Percentiles rank a stretch among this genome's conserved stretches.
Evolutionary conservation across 148 eudicot genomes (phyloP).

Genomic region (Mesembryanthemum crystallinum): DNA sequence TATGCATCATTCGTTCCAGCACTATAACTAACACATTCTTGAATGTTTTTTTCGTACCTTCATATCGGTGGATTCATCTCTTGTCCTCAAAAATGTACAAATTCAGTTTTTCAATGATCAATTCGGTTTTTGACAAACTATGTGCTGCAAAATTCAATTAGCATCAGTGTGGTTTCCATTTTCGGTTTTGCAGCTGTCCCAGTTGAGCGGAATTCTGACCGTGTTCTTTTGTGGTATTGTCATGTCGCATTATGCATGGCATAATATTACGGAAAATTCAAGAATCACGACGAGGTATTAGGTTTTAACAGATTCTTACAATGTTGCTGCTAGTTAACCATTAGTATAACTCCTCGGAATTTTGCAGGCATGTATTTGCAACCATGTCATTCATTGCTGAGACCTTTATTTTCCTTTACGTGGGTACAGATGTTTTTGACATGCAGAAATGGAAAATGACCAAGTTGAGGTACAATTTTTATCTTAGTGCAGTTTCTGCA

Average conservation of each 20-base stretch:
- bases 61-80: no score
- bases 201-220: constrained; percentile 83
- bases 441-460: constrained; percentile 87
- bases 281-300: constrained; percentile 83
- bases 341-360: not conserved
- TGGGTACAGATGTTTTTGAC: constrained; percentile 94
- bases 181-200: constrained; percentile 47
- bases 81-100: no score
- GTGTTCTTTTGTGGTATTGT: constrained; percentile 92
- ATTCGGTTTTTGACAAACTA: not conserved
- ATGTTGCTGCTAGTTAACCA: not conserved
- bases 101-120: no score
- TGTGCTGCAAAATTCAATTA: not conserved
- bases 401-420: constrained; percentile 88
- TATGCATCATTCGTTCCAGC: not conserved
- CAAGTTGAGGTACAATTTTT: constrained; percentile 50
- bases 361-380: constrained; percentile 82
- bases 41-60: no score
- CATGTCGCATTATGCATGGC: constrained; percentile 98
- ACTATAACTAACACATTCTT: not conserved
- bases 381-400: constrained; percentile 93
- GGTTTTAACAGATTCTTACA: constrained; percentile 7
- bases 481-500: no score
- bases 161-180: not conserved
- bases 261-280: constrained; percentile 82